phyloP scores from a whole-genome alignment of 148 eudicot genomes.

The Chenopodium quinoa region DNA sequence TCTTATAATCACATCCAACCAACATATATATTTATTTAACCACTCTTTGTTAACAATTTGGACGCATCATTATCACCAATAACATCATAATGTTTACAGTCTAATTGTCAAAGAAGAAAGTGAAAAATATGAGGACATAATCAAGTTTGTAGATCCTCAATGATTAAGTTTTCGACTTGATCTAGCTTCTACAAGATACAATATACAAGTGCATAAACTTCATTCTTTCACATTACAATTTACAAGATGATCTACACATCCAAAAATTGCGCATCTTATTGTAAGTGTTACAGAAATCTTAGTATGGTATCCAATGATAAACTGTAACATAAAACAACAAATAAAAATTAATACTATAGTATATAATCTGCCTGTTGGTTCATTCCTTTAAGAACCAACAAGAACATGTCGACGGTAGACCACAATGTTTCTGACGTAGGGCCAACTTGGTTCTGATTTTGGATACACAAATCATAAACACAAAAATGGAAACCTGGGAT shows the following conservation, averaged over 20 bases:
- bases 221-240: not conserved
- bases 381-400: not conserved
- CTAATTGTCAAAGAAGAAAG: constrained; percentile 18
- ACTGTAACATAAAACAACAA: too few relatives aligned
- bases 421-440: constrained; percentile 9
- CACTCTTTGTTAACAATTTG: constrained; percentile 4
- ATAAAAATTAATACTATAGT: not conserved
- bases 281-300: not conserved
- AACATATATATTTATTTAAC: not conserved
- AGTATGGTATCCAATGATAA: not conserved
- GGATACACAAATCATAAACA: not conserved
- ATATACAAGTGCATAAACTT: not conserved
- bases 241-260: not conserved
- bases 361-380: not conserved
- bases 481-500: constrained; percentile 18
- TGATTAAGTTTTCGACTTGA: constrained; percentile 10
- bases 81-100: constrained; percentile 10
- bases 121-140: constrained; percentile 4
- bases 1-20: not conserved
- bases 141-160: constrained; percentile 3
- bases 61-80: constrained; percentile 17
- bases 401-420: constrained; percentile 29
- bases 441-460: constrained; percentile 13
- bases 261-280: not conserved
- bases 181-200: not conserved